phyloP scores from a whole-genome alignment of 2,329 filamentous ascomycete species.

The Aspergillus japonicus region DNA sequence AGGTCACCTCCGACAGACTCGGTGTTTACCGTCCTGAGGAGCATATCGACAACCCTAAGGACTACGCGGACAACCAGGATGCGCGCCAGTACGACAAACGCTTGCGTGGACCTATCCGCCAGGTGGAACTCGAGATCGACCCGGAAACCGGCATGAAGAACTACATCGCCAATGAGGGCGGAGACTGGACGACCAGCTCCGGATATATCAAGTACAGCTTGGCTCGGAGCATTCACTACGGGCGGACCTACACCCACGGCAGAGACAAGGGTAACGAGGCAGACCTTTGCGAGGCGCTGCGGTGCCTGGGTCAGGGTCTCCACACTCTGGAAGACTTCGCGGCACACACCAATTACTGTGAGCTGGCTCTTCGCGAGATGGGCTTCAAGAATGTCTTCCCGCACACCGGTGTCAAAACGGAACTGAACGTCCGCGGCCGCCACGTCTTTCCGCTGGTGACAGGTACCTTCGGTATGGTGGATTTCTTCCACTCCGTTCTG shows the following conservation, averaged over 20 bases:
- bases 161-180: constrained; percentile 90
- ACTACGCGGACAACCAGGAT: constrained; percentile 83
- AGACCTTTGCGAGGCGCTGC: constrained; percentile 75
- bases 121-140: constrained; percentile 71
- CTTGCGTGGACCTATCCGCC: constrained; percentile 74
- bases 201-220: constrained; percentile 79
- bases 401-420: constrained; percentile 66
- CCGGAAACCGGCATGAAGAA: constrained; percentile 93
- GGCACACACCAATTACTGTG: constrained; percentile 81
- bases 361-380: constrained; percentile 72
- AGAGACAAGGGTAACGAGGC: constrained; percentile 66
- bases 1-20: constrained; percentile 76
- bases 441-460: constrained; percentile 74
- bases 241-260: constrained; percentile 70
- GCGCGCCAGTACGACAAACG: constrained; percentile 74
- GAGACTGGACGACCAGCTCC: constrained; percentile 84
- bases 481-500: constrained; percentile 76
- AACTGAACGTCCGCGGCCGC: constrained; percentile 65
- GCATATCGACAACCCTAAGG: constrained; percentile 68
- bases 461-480: constrained; percentile 71
- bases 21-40: constrained; percentile 77
- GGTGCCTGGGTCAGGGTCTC: constrained; percentile 72
- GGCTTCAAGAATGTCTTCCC: constrained; percentile 68
- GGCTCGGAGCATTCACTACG: constrained; percentile 72
- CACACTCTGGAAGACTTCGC: constrained; percentile 78